Evolutionary conservation across 1,139 yeast species (phyloP).

Genomic region (Debaryomyces sp.): DNA sequence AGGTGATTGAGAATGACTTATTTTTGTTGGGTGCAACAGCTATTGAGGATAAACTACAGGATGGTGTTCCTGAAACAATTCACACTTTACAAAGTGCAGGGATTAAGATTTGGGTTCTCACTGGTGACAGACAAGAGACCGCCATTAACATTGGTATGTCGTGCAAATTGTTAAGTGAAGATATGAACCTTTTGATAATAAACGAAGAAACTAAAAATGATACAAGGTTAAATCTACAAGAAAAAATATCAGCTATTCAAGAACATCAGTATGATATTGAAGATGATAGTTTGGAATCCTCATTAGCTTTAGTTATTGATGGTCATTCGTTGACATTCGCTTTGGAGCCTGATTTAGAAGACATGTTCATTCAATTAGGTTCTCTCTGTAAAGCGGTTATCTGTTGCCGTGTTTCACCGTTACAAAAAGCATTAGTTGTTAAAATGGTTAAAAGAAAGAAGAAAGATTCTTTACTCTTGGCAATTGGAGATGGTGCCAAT

Average conservation of each 20-base stretch:
- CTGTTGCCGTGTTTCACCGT: slow-evolving; percentile 96
- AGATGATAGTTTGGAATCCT: slow-evolving; percentile 54
- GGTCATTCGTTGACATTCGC: slow-evolving; percentile 90
- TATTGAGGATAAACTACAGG: slow-evolving; percentile 96
- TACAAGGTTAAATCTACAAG: slow-evolving; percentile 68
- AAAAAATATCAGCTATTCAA: slow-evolving; percentile 74
- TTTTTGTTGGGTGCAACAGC: slow-evolving; percentile 95
- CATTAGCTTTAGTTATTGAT: slow-evolving; percentile 89
- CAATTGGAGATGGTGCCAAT: slow-evolving; percentile 98
- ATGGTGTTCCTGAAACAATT: slow-evolving; percentile 97
- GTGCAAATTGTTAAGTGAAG: slow-evolving; percentile 90
- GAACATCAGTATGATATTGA: slow-evolving; percentile 71
- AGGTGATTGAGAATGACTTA: slow-evolving; percentile 77
- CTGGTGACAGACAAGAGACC: slow-evolving; percentile 99
- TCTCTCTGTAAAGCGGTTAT: slow-evolving; percentile 87
- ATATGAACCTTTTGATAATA: slow-evolving; percentile 88
- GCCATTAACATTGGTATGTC: slow-evolving; percentile 99
- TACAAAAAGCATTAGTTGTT: slow-evolving; percentile 95
- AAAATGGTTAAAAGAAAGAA: slow-evolving; percentile 67
- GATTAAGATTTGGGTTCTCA: slow-evolving; percentile 93
- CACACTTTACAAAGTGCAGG: slow-evolving; percentile 95
- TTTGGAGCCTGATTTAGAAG: slow-evolving; percentile 78
- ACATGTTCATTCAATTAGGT: slow-evolving; percentile 76
- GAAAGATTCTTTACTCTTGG: slow-evolving; percentile 72
- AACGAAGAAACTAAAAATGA: slow-evolving; percentile 84